phyloP scores from a whole-genome alignment of 1,284 basidiomycete species.

The Ganoderma boninense region DNA sequence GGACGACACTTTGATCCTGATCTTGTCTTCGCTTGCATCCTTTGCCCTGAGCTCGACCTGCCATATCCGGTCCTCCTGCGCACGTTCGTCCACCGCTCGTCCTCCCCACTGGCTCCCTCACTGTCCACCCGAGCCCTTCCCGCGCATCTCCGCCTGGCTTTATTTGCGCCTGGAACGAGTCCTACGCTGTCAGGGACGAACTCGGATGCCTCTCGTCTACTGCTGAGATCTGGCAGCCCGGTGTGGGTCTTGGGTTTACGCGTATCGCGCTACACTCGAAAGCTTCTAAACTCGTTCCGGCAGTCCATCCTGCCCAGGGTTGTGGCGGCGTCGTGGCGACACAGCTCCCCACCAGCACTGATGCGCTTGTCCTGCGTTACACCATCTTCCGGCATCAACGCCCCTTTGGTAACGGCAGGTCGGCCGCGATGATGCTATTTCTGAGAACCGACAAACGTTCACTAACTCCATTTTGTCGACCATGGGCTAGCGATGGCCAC shows the following conservation, averaged over 20 bases:
- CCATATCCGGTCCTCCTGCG: slow-evolving; percentile 9
- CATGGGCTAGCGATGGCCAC: no score
- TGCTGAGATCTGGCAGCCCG: neutral
- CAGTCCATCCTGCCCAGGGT: neutral
- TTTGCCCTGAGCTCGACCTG: slow-evolving; percentile 4
- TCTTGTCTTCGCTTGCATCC: slow-evolving; percentile 11
- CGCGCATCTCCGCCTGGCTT: neutral
- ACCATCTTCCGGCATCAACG: neutral
- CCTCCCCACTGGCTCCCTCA: neutral
- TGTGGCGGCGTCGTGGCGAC: neutral
- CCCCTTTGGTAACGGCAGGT: neutral
- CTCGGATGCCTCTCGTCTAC: slow-evolving; percentile 5
- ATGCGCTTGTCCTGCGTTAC: neutral
- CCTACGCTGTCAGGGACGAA: slow-evolving; percentile 15
- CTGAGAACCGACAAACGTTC: slow-evolving; percentile 1
- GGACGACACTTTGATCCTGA: slow-evolving; percentile 25
- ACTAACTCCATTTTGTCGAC: neutral
- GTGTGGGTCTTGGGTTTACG: neutral
- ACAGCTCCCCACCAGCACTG: neutral
- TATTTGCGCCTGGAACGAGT: neutral
- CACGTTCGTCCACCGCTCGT: slow-evolving; percentile 19
- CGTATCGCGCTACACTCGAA: neutral
- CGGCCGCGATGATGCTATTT: neutral
- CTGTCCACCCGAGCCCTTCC: neutral
- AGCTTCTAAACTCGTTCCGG: slow-evolving; percentile 6